A percentile compares a stretch with the other conserved stretches of the same genome.
These are phyloP conservation scores for Xerocomus nothofagi DNA, from an alignment of 1,284 basidiomycete species.

Conservation along the genomic window DNA sequence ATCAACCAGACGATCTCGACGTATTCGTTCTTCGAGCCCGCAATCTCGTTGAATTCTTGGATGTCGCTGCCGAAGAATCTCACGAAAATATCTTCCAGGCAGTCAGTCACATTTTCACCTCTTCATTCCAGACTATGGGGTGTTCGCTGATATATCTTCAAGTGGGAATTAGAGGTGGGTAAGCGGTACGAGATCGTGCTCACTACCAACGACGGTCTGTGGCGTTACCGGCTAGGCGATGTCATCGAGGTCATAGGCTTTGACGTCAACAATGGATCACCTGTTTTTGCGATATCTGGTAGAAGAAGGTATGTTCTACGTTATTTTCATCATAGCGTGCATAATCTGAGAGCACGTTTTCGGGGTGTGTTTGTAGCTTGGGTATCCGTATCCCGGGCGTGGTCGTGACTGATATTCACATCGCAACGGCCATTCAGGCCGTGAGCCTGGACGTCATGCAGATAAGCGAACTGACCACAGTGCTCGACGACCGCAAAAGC, in stretches of 20 bases:
- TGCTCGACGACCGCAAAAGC: conserved; percentile 5
- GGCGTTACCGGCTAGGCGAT: conserved; percentile 13
- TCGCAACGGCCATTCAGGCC: not conserved
- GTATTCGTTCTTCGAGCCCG: not conserved
- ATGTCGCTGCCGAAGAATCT: not conserved
- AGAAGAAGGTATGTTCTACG: conserved; percentile 3
- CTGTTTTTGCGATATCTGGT: conserved; percentile 5
- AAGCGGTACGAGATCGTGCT: conserved; percentile 10
- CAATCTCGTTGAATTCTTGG: conserved; percentile 8
- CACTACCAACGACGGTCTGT: conserved; percentile 15
- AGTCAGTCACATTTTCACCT: not conserved
- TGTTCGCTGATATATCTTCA: not conserved
- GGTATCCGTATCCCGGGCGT: not conserved
- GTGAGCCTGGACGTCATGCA: not conserved
- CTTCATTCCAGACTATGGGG: not conserved
- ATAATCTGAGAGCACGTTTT: not conserved
- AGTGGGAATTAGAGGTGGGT: conserved; percentile 14
- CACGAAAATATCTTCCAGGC: conserved; percentile 1
- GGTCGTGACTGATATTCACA: conserved; percentile 1
- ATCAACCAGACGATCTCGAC: not conserved
- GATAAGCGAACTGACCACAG: conserved; percentile 6
- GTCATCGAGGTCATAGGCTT: conserved; percentile 7
- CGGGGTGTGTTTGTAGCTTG: not conserved
- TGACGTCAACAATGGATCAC: not conserved
- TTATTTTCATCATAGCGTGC: not conserved